These are phyloP conservation scores for Austroboletus niveus DNA, from an alignment of 1,284 basidiomycete genomes.

Conservation along the genomic window DNA sequence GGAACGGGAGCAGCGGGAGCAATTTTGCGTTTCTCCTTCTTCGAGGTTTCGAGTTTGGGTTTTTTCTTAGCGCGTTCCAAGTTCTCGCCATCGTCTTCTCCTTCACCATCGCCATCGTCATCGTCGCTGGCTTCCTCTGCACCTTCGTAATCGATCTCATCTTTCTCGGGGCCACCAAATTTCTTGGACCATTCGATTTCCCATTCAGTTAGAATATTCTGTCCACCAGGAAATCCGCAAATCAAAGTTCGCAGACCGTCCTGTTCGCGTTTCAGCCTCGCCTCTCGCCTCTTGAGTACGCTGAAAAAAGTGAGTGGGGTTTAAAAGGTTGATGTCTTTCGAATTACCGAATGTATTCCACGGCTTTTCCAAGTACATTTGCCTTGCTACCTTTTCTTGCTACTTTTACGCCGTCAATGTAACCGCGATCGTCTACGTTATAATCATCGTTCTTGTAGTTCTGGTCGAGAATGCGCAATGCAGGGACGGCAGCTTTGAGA, in stretches of 20 bases:
- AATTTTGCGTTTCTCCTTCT: conserved; percentile 53
- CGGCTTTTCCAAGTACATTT: conserved; percentile 78
- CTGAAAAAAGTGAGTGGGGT: conserved; percentile 30
- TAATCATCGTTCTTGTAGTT: conserved; percentile 48
- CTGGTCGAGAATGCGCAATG: conserved; percentile 69
- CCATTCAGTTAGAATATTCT: conserved; percentile 67
- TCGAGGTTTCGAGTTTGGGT: conserved; percentile 39
- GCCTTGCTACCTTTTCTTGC: conserved; percentile 83
- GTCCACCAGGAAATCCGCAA: conserved; percentile 66
- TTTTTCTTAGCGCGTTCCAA: conserved; percentile 56
- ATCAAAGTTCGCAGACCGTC: conserved; percentile 67
- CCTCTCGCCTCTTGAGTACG: conserved; percentile 73
- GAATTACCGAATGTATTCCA: conserved; percentile 69
- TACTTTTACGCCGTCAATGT: conserved; percentile 79
- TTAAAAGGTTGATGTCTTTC: neutral
- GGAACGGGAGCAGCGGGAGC: conserved; percentile 35
- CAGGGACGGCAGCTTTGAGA: conserved; percentile 79
- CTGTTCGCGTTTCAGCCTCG: conserved; percentile 67
- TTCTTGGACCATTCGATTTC: conserved; percentile 67
- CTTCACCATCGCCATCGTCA: conserved; percentile 56
- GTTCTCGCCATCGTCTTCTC: conserved; percentile 52
- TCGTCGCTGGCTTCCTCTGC: conserved; percentile 52
- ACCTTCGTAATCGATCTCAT: conserved; percentile 51
- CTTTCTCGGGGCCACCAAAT: conserved; percentile 74
- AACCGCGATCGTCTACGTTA: conserved; percentile 69